A percentile compares a stretch with the other conserved stretches of the same genome.
Evolutionary conservation across 2,329 filamentous ascomycete genomes (phyloP).

Genomic region (Hypoxylon sp.): DNA sequence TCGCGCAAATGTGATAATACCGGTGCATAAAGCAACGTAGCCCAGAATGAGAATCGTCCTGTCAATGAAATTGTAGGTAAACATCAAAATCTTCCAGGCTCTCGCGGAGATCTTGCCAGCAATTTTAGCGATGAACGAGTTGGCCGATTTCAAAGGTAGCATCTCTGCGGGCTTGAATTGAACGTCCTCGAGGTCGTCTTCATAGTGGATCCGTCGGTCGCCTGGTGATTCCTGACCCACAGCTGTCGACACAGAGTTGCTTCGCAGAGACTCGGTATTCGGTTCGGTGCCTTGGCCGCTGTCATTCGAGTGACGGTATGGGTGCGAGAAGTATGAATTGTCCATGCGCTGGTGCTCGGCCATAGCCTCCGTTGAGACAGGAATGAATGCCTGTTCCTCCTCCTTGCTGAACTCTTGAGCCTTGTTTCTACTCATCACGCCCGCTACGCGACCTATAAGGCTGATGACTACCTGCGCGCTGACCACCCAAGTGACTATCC

Average conservation of each 20-base stretch:
- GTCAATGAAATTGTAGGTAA: conserved; percentile 79
- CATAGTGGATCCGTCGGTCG: conserved; percentile 64
- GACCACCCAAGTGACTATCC: conserved; percentile 82
- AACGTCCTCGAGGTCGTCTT: conserved; percentile 63
- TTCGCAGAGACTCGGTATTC: conserved; percentile 76
- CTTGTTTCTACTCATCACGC: conserved; percentile 54
- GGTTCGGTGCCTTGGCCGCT: conserved; percentile 82
- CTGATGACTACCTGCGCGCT: conserved; percentile 79
- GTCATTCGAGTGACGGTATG: conserved; percentile 76
- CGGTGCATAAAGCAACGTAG: conserved; percentile 79
- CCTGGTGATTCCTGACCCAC: conserved; percentile 62
- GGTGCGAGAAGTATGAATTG: conserved; percentile 52
- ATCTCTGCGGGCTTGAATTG: conserved; percentile 61
- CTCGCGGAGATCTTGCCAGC: conserved; percentile 69
- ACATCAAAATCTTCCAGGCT: conserved; percentile 70
- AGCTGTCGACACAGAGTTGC: conserved; percentile 74
- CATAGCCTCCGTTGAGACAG: conserved; percentile 70
- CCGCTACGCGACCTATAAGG: conserved; percentile 73
- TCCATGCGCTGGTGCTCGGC: conserved; percentile 66
- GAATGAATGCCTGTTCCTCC: conserved; percentile 73
- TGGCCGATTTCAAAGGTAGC: conserved; percentile 62
- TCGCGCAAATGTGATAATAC: conserved; percentile 82
- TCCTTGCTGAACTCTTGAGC: conserved; percentile 48
- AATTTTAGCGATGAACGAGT: conserved; percentile 68
- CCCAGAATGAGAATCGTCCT: conserved; percentile 83